phyloP scores from a whole-genome alignment of 1,139 yeast species.

The Geotrichum carabidarum region DNA sequence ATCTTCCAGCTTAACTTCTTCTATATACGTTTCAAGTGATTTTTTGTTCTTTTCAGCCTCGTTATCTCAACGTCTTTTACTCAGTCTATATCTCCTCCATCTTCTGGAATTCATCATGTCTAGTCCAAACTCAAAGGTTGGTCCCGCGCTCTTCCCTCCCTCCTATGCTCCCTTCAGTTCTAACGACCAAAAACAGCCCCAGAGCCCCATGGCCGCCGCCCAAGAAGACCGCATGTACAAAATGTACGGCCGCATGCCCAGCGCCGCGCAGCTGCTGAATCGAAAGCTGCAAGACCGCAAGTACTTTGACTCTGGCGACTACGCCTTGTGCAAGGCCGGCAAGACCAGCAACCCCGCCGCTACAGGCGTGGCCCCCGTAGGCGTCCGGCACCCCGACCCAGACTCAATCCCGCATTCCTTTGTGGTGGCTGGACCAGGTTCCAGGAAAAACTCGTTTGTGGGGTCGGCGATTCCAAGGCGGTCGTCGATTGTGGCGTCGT shows the following conservation, averaged over 20 bases:
- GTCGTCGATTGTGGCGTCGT: constrained; percentile 1
- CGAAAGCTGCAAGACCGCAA: constrained; percentile 72
- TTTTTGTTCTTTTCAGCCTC: too few relatives aligned
- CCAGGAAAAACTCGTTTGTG: not conserved
- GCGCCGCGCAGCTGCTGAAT: constrained; percentile 73
- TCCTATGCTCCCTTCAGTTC: not conserved
- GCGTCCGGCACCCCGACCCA: constrained; percentile 16
- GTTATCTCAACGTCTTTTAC: not conserved
- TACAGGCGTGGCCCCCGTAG: constrained; percentile 1
- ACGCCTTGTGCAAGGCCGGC: constrained; percentile 78
- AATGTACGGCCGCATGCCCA: constrained; percentile 84
- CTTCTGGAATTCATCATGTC: not conserved
- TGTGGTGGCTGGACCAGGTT: not conserved
- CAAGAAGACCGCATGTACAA: constrained; percentile 51
- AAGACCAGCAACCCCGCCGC: not conserved
- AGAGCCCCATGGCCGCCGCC: constrained; percentile 25
- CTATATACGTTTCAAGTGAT: too few relatives aligned
- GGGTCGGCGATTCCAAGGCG: constrained; percentile 3
- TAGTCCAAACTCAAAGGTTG: not conserved
- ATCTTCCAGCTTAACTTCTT: too few relatives aligned
- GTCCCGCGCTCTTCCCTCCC: not conserved
- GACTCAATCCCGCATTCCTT: constrained; percentile 16
- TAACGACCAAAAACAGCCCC: not conserved
- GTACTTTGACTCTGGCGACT: constrained; percentile 95
- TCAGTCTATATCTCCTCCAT: not conserved